Evolutionary conservation across 345 rosid species (phyloP), one percentile per base, ranked within the genome.

Genomic region (thale cress (Arabidopsis thaliana)): DNA sequence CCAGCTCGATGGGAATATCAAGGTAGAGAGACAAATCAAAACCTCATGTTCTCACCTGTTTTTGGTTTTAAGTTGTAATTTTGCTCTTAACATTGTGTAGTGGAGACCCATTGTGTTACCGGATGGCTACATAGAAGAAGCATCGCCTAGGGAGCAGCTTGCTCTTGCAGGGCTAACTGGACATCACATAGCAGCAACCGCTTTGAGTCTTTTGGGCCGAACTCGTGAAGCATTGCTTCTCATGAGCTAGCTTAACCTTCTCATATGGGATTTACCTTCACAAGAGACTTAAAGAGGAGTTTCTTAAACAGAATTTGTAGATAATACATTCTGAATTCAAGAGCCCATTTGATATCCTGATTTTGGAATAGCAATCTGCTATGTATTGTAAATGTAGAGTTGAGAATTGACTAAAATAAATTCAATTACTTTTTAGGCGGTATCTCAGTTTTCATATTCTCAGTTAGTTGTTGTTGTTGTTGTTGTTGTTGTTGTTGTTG

Each of bases 91-190:
- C 49, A 80, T 72, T 60, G 53, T 58, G n/a, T 83, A 93, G 98
- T 93, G 97, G 98, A 87, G 97, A 52, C 97, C 98, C 2, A 84
- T 93, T 61, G 94, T 87, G 45, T 80, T 93, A 80, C 97, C 94
- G 1, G 96, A 91, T 84, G 85, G 81, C 73, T 93, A 93, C 71
- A 81, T 91, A 8, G 91, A 93, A 69, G 91, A 87, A 32, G 90
- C 89, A 12, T 80, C 88, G 20, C 91, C 97, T 10, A 81, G 78
- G 8, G 87, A 93, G 50, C 97, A 93, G 83, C 91, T 89, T 40
- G 77, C 75, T 36, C 78, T 85, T 41, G 96, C 98, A 1, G 96
- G 98, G 40, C 83, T 91, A 55, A 91, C 90, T 0, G 96, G 98
- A 78, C 90, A 88, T 82, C 98, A 93, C 81, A 89, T 93, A 60